Evolutionary conservation across 305 asterid genomes (phyloP).

Genomic region (Vinca major): DNA sequence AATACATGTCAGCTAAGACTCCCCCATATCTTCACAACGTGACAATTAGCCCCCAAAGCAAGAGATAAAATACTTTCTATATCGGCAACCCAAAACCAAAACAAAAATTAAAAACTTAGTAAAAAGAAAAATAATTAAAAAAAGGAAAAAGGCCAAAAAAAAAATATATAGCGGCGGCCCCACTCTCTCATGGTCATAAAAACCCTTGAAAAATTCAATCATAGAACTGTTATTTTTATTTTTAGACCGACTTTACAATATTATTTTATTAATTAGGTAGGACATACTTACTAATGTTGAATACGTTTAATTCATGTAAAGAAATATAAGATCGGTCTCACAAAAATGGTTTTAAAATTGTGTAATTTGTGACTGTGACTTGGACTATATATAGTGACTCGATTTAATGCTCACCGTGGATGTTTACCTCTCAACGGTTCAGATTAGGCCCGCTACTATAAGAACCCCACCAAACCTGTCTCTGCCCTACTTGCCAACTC

Average conservation of each 20-base stretch:
- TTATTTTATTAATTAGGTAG: no score
- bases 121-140: no score
- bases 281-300: no score
- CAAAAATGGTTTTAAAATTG: no score
- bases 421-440: constrained; percentile 12
- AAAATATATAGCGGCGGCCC: no score
- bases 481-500: constrained; percentile 35
- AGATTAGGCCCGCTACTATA: constrained; percentile 23
- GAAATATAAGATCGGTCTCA: no score
- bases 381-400: constrained; percentile 11
- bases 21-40: constrained; percentile 24
- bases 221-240: no score
- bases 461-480: constrained; percentile 30
- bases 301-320: no score
- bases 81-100: constrained; percentile 18
- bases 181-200: no score
- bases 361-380: constrained; percentile 43
- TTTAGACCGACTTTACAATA: no score
- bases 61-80: constrained; percentile 17
- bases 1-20: constrained; percentile 19
- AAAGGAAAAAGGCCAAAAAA: neutral
- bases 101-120: no score
- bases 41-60: constrained; percentile 25
- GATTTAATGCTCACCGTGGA: constrained; percentile 30
- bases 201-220: no score